Conservation (phyloP, 164 flowering plant genomes). For the Vitis vinifera region ASM3070453v1 NC_081808.1:4284501-4285000, state of each 20-base stretch:
- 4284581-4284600: too few relatives aligned
- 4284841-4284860: neutral
- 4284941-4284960: slow-evolving; percentile 64
- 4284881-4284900: neutral
- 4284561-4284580: too few relatives aligned
- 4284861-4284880: neutral
- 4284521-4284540: too few relatives aligned
- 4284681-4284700: slow-evolving; percentile 52
- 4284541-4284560: too few relatives aligned
- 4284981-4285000: slow-evolving; percentile 62
- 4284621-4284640: neutral
- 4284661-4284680: neutral
- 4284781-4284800: neutral
- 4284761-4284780: slow-evolving; percentile 54
- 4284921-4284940: slow-evolving; percentile 22
- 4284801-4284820: too few relatives aligned
- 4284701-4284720: slow-evolving; percentile 47
- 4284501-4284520: too few relatives aligned
- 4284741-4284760: slow-evolving; percentile 57
- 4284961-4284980: slow-evolving; percentile 56
- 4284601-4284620: neutral
- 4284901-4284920: too few relatives aligned
- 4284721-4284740: slow-evolving; percentile 45
- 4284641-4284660: neutral
- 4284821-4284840: neutral